phyloP scores from a whole-genome alignment of 2,329 filamentous ascomycete species.

The Fusarium temperatum region DNA sequence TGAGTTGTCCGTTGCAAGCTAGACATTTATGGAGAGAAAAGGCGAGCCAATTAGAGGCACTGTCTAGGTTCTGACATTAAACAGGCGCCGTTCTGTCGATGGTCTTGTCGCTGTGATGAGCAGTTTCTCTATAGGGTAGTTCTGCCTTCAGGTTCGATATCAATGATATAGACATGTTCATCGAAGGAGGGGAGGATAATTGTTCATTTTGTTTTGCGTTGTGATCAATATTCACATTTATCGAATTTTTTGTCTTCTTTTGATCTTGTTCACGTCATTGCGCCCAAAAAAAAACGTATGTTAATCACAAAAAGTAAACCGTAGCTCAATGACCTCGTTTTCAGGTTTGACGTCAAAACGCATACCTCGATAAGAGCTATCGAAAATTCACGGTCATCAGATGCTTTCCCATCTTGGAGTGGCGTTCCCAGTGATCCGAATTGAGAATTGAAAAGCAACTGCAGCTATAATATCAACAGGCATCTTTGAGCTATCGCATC shows the following conservation, averaged over 20 bases:
- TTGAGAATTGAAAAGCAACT: neutral
- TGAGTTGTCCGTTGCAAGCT: neutral
- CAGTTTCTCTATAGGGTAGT: neutral
- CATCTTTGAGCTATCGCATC: neutral
- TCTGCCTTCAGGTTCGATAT: neutral
- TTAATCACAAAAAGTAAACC: accelerated
- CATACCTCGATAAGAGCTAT: accelerated
- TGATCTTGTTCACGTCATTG: neutral
- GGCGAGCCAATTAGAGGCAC: neutral
- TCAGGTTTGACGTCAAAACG: neutral
- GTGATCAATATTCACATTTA: accelerated
- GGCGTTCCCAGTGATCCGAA: accelerated
- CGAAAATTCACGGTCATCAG: no score
- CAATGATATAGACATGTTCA: accelerated
- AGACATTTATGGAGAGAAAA: neutral
- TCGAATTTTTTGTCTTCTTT: accelerated
- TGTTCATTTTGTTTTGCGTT: no score
- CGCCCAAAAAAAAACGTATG: accelerated
- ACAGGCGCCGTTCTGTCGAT: no score
- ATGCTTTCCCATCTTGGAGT: neutral
- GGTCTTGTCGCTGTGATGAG: neutral
- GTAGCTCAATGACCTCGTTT: accelerated
- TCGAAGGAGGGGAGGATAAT: neutral
- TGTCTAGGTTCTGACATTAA: accelerated
- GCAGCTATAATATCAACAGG: neutral